Conservation (phyloP, 129 eudicot species). For the Flaveria ramosissima region DNA sequence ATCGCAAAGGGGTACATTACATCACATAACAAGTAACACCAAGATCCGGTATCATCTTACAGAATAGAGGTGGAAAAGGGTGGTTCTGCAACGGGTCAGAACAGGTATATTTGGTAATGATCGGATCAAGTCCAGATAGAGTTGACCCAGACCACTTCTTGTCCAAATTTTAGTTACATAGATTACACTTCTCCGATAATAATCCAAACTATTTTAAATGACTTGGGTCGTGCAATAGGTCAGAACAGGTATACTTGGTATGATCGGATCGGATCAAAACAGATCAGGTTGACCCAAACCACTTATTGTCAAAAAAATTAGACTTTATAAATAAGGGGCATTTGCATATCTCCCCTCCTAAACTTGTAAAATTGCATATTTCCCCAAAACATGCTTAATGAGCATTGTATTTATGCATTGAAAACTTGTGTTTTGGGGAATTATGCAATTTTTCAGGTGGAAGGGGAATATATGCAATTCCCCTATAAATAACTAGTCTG, state of each 20-base stretch:
- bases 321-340: neutral
- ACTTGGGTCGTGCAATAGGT: neutral
- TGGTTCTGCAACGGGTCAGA: neutral
- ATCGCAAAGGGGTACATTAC: conserved; percentile 19
- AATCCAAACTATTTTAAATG: neutral
- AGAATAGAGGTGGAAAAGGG: neutral
- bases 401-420: no score
- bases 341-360: no score
- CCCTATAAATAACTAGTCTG: neutral
- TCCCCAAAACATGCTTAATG: no score
- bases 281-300: neutral
- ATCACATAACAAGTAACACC: conserved; percentile 19
- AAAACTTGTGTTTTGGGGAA: no score
- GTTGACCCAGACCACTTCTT: neutral
- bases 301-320: neutral
- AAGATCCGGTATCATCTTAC: neutral
- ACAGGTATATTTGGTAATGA: neutral
- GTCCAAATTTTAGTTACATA: neutral
- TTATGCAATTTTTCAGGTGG: no score
- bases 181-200: neutral
- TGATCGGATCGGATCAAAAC: neutral
- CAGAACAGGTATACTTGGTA: neutral
- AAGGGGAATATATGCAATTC: no score
- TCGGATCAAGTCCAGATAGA: neutral
- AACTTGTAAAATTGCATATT: no score